Base-by-base conservation (phyloP, 192 early-diverging fungal genomes). In the Backusella mclennaniae region DNA sequence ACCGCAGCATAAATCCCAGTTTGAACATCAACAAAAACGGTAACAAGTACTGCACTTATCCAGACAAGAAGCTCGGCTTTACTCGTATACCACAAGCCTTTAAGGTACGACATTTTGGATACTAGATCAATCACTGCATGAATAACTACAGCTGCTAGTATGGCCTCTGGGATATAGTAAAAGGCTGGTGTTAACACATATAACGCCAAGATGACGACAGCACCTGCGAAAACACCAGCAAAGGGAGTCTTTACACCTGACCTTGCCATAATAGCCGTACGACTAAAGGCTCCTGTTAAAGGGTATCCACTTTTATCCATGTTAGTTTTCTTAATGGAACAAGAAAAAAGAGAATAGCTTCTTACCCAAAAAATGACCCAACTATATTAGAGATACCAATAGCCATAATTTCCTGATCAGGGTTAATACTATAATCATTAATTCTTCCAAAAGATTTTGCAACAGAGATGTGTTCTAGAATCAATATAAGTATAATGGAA, bases 391-490 rank as follows among this genome's bases (percentile, higher is more conserved):
- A 89, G 31, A 92, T 42, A 36, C 97, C 97, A 29, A 98, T 87
- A 6, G 97, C 94, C 71, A 97, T 88, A 26, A 96, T 79, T 82
- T 98, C 97, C 87, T 98, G 96, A 85, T 93, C 95, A 72, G 93
- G 84, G 70, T 83, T 83, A 33, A 89, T 79, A 38, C 82, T 88
- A 85, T 98, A 98, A 67, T 94, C 91, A 85, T 95, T 93, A 70
- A 91, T 80, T 63, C 95, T 88, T 35, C 93, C 96, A 87, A 95
- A 97, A 14, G 92, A 91, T 86, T 96, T 96, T 71, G 89, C 86
- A 73, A 98, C 93, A 35, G 95, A 93, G 79, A 96, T 90, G 76
- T 97, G 95, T 83, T 98, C 96, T 46, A 98, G 83, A 49, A 98
- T 86, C 39, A 91, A 82, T 67, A 96, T 90, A 9, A 98, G 82